A percentile compares a stretch with the other conserved stretches of the same genome.
Evolutionary conservation across 2,329 filamentous ascomycete species (phyloP).

Genomic region (Xenosphaeropsis pyriputrescens): DNA sequence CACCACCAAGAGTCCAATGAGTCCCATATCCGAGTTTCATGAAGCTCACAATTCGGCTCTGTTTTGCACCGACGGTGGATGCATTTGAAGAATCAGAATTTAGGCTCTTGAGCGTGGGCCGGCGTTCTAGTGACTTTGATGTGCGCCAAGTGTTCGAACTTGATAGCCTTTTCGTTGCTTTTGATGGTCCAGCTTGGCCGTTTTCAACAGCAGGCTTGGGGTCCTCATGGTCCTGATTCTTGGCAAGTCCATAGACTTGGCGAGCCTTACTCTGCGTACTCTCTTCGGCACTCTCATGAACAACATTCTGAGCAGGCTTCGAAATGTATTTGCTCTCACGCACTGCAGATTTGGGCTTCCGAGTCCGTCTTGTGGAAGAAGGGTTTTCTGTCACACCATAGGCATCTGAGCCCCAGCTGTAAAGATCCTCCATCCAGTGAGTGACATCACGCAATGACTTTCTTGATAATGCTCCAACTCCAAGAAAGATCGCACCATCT

Average conservation of each 20-base stretch:
- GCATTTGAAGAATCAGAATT: constrained; percentile 4
- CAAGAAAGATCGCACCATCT: constrained; percentile 80
- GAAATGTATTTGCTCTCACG: background rate
- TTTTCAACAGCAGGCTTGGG: background rate
- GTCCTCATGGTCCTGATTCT: background rate
- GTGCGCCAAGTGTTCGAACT: background rate
- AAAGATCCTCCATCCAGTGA: constrained; percentile 81
- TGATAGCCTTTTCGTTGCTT: background rate
- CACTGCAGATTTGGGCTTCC: constrained; percentile 6
- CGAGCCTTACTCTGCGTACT: background rate
- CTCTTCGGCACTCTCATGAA: background rate
- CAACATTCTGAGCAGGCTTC: background rate
- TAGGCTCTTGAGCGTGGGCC: background rate
- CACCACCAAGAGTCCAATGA: constrained; percentile 39
- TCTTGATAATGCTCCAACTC: constrained; percentile 57
- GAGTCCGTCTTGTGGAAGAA: constrained; percentile 38
- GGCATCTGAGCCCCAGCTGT: constrained; percentile 67
- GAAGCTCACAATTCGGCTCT: constrained; percentile 30
- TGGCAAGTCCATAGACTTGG: background rate
- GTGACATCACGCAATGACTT: constrained; percentile 59
- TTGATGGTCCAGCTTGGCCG: background rate
- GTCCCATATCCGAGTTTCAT: constrained; percentile 54
- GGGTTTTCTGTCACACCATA: constrained; percentile 79
- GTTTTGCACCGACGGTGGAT: background rate
- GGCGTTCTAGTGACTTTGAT: constrained; percentile 1